Conservation (phyloP, 202 grass and related monocot species). For the Schoenoplectus triqueter region DNA sequence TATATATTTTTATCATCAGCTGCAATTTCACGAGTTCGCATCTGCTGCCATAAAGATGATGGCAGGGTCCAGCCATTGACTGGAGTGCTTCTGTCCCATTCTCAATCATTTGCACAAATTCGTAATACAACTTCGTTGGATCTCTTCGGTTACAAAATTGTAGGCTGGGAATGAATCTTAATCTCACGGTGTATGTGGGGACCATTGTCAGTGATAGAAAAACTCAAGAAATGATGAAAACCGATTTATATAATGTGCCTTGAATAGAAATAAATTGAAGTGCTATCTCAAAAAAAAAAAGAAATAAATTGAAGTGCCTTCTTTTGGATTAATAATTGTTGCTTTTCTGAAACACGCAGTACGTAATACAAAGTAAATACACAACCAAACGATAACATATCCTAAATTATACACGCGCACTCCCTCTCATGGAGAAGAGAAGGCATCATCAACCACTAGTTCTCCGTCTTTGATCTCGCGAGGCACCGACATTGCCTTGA, state of each 20-base stretch:
- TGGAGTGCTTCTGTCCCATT: background rate
- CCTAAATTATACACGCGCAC: constrained; percentile 19
- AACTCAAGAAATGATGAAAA: background rate
- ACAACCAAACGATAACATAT: background rate
- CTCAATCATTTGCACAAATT: constrained; percentile 2
- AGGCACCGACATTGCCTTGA: constrained; percentile 39
- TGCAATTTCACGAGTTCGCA: background rate
- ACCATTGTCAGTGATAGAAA: background rate
- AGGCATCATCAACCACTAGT: constrained; percentile 61
- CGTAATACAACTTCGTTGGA: background rate
- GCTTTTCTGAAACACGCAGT: background rate
- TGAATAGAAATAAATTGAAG: background rate
- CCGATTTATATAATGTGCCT: background rate
- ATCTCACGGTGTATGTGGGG: background rate
- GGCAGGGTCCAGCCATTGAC: too few species aligned
- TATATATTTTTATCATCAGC: background rate
- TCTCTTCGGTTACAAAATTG: background rate
- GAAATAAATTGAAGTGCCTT: background rate
- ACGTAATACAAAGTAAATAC: background rate
- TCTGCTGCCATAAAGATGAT: too few species aligned
- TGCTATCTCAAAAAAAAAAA: too few species aligned
- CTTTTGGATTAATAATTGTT: background rate
- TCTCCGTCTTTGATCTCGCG: constrained; percentile 36
- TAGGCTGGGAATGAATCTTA: background rate
- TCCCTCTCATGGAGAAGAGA: constrained; percentile 59